A percentile compares a stretch with the other conserved stretches of the same genome.
phyloP scores from a whole-genome alignment of 495 filamentous ascomycete species.

The Hypoxylon crocopeplum region DNA sequence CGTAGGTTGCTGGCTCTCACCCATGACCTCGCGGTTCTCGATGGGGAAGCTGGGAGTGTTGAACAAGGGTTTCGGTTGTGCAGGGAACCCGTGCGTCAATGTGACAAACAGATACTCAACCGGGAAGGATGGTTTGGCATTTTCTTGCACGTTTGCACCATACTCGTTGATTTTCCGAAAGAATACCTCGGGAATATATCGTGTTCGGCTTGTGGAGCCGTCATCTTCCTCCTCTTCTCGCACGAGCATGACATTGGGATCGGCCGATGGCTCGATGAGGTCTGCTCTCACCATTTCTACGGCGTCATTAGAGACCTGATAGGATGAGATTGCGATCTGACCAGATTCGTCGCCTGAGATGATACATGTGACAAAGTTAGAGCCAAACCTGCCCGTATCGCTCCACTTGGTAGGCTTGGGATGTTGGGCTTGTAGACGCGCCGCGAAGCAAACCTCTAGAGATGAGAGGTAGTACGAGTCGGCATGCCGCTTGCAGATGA shows the following conservation, averaged over 20 bases:
- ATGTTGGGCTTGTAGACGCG: slow-evolving; percentile 83
- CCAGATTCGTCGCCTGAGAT: slow-evolving; percentile 90
- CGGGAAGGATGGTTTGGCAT: slow-evolving; percentile 94
- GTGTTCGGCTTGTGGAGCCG: slow-evolving; percentile 67
- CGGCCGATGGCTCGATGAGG: slow-evolving; percentile 93
- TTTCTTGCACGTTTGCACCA: slow-evolving; percentile 93
- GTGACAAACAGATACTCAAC: slow-evolving; percentile 97
- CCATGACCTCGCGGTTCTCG: slow-evolving; percentile 86
- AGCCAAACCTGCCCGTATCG: slow-evolving; percentile 91
- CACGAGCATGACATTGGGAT: slow-evolving; percentile 92
- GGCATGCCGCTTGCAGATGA: slow-evolving; percentile 94
- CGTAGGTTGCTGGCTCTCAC: slow-evolving; percentile 74
- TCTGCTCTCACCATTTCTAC: slow-evolving; percentile 97
- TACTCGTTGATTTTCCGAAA: slow-evolving; percentile 96
- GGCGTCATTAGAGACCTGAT: slow-evolving; percentile 92
- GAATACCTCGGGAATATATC: slow-evolving; percentile 98
- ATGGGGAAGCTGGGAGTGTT: slow-evolving; percentile 75
- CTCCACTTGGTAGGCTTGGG: slow-evolving; percentile 97
- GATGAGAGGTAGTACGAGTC: slow-evolving; percentile 96
- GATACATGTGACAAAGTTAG: slow-evolving; percentile 96
- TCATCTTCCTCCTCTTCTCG: slow-evolving; percentile 90
- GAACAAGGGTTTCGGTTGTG: slow-evolving; percentile 76
- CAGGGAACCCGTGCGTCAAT: slow-evolving; percentile 95
- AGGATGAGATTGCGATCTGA: slow-evolving; percentile 85
- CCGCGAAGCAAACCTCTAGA: slow-evolving; percentile 87